These are phyloP conservation scores for Dothideomycetidae sp. DNA, from an alignment of 2,329 filamentous ascomycete genomes.

Conservation along the genomic window DNA sequence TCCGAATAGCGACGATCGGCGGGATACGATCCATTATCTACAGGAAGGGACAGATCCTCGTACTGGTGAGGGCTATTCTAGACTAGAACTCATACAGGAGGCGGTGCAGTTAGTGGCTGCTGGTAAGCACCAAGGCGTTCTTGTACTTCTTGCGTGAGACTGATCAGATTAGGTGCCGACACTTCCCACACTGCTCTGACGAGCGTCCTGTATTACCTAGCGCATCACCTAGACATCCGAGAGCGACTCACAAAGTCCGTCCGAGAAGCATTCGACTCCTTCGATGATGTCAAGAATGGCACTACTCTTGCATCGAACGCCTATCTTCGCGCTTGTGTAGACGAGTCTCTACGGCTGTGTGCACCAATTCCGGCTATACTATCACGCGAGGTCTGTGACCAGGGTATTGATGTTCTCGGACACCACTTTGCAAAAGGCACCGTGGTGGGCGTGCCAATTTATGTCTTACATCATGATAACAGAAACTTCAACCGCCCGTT, in stretches of 20 bases:
- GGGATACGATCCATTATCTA: background rate
- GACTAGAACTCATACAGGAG: background rate
- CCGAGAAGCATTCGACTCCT: background rate
- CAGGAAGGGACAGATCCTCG: background rate
- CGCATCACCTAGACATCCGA: background rate
- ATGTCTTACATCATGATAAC: slow-evolving; percentile 1
- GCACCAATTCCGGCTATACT: slow-evolving; percentile 16
- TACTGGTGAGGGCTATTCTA: background rate
- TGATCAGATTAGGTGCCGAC: too few relatives aligned
- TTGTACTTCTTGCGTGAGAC: too few relatives aligned
- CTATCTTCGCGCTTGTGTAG: slow-evolving; percentile 13
- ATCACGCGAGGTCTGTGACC: slow-evolving; percentile 11
- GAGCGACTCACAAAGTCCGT: background rate
- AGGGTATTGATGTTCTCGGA: slow-evolving; percentile 11
- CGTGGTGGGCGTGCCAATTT: slow-evolving; percentile 1
- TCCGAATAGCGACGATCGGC: background rate
- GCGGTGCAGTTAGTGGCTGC: background rate
- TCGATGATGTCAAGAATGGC: slow-evolving; percentile 2
- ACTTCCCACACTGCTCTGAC: slow-evolving; percentile 2
- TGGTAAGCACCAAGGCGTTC: too few relatives aligned
- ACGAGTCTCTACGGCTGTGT: slow-evolving; percentile 14
- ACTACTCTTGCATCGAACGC: slow-evolving; percentile 6
- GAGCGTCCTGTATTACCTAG: slow-evolving; percentile 1
- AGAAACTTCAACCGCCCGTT: slow-evolving; percentile 1
- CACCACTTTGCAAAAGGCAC: slow-evolving; percentile 4